phyloP scores from a whole-genome alignment of 192 early-diverging fungal species.

The Dimargaris cristalligena region DNA sequence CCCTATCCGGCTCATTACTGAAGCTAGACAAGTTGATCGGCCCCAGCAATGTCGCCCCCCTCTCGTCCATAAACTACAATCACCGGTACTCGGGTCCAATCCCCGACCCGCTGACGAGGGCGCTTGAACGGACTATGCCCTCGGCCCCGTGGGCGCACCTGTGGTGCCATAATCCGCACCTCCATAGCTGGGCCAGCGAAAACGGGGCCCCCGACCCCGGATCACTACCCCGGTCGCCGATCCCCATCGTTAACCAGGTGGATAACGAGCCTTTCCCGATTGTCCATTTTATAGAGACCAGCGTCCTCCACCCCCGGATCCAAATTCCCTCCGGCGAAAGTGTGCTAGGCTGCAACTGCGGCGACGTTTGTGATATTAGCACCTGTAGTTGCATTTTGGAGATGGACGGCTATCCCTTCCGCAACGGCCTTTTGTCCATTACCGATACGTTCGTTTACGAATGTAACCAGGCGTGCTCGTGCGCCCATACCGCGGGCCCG shows the following conservation, averaged over 20 bases:
- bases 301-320: constrained; percentile 1
- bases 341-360: background rate
- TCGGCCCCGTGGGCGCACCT: too few relatives aligned
- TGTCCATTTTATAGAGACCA: constrained; percentile 1
- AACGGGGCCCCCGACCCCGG: too few relatives aligned
- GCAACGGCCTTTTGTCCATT: background rate
- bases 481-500: too few relatives aligned
- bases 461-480: constrained; percentile 2
- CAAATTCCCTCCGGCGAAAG: background rate
- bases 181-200: too few relatives aligned
- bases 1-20: too few relatives aligned
- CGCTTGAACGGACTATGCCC: too few relatives aligned
- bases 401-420: background rate
- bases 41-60: too few relatives aligned
- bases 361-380: background rate
- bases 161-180: too few relatives aligned
- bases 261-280: background rate
- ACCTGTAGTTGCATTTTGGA: background rate
- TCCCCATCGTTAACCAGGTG: background rate
- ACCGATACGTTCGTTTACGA: background rate
- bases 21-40: too few relatives aligned
- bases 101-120: too few relatives aligned
- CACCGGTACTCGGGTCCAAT: too few relatives aligned
- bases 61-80: too few relatives aligned
- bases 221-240: background rate